Evolutionary conservation across 192 early-diverging fungal species (phyloP).

Genomic region (Entomortierella beljakovae): DNA sequence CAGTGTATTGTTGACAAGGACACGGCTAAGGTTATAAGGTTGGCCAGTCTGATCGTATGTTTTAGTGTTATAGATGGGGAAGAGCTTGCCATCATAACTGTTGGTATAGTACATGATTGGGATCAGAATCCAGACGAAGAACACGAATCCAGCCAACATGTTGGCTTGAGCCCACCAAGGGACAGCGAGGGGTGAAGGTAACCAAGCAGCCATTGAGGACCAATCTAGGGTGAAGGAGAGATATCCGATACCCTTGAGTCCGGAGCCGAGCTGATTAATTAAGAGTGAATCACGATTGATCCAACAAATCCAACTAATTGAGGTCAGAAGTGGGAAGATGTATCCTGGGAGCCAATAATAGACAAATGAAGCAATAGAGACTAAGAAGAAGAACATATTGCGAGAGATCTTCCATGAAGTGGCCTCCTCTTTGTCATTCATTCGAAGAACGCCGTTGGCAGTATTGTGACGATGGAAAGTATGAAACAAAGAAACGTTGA

Average conservation of each 20-base stretch:
- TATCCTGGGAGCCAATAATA: constrained; percentile 67
- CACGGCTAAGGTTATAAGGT: constrained; percentile 65
- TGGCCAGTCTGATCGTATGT: constrained; percentile 68
- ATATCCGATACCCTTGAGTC: constrained; percentile 74
- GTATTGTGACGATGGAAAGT: constrained; percentile 76
- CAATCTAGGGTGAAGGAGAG: constrained; percentile 81
- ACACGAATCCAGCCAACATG: constrained; percentile 76
- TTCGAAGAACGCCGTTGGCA: constrained; percentile 28
- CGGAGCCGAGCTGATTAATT: constrained; percentile 65
- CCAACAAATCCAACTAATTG: constrained; percentile 67
- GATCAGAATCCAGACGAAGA: constrained; percentile 80
- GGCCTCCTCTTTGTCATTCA: constrained; percentile 6
- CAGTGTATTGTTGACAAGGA: constrained; percentile 68
- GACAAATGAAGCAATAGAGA: constrained; percentile 53
- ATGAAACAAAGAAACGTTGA: constrained; percentile 81
- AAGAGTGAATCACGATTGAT: constrained; percentile 62
- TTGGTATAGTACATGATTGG: constrained; percentile 81
- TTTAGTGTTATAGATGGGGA: constrained; percentile 76
- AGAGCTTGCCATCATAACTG: constrained; percentile 60
- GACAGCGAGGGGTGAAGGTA: constrained; percentile 71
- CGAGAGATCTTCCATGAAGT: constrained; percentile 59
- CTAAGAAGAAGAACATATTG: constrained; percentile 62
- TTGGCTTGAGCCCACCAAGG: constrained; percentile 81
- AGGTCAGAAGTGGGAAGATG: constrained; percentile 74
- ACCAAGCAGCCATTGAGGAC: constrained; percentile 66